Percentiles rank a stretch among this genome's conserved stretches.
Evolutionary conservation across 169 alveolate species (phyloP).

Genomic region (Amoebophrya sp.): DNA sequence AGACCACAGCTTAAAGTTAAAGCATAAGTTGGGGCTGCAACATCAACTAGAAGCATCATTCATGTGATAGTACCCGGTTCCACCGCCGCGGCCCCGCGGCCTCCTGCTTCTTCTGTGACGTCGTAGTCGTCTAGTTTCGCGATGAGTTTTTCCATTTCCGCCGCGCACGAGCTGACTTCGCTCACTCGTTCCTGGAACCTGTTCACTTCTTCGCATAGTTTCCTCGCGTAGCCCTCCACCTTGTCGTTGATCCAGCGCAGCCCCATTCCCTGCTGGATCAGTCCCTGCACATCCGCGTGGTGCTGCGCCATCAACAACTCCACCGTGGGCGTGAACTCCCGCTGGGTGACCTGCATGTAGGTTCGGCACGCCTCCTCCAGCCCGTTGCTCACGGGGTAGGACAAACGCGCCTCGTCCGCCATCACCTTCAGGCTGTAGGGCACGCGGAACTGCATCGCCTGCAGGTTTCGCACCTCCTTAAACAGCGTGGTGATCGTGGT

Average conservation of each 20-base stretch:
- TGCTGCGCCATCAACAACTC: background rate
- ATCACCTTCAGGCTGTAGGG: constrained; percentile 64
- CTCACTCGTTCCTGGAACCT: background rate
- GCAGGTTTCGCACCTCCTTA: constrained; percentile 47
- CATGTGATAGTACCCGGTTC: background rate
- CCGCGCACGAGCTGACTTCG: background rate
- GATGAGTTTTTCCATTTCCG: background rate
- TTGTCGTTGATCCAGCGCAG: background rate
- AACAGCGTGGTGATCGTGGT: constrained; percentile 22
- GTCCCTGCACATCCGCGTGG: background rate
- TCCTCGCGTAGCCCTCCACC: background rate
- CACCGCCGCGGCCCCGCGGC: background rate
- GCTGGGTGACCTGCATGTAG: constrained; percentile 18
- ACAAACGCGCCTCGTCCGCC: constrained; percentile 71
- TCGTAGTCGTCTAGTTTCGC: background rate
- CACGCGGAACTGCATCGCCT: constrained; percentile 52
- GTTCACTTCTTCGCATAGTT: background rate
- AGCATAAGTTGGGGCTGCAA: too few relatives aligned
- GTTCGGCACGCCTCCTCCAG: constrained; percentile 27
- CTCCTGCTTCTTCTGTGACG: background rate
- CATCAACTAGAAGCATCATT: too few relatives aligned
- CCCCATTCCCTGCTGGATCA: background rate
- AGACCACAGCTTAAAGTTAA: too few relatives aligned
- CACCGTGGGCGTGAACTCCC: background rate
- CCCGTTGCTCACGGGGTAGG: constrained; percentile 40